Base-by-base conservation (phyloP, 164 flowering plant genomes). In the Litsea cubeba region DNA sequence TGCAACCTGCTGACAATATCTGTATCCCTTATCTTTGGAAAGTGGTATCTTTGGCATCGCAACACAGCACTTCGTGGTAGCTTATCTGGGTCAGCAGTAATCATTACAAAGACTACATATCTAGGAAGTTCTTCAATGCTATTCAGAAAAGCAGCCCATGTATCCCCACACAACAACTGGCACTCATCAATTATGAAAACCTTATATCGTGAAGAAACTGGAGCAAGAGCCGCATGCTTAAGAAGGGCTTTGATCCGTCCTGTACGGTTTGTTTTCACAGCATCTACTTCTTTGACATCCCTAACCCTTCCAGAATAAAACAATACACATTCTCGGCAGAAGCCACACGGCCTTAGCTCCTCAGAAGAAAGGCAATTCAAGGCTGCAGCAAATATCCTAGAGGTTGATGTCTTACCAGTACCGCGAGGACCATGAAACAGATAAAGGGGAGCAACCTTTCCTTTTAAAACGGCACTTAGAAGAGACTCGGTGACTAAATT, bases 391-490 rank as follows among this genome's bases (percentile, higher is more conserved):
- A 95, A 93, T 40, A 95, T 85, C 81, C 89, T 84, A 7, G 99
- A 76, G 2, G 91, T 85, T 50, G 94, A 90, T 26, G 97, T 93
- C 78, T 93, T 95, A 3, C 99, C 99, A 1, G 99, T 91, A 49
- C 99, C 99, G 51, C 89, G 97, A 20, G 98, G 95, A 64, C 98
- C 99, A 80, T 93, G 87, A 64, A 95, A 95, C 22, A 95, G 86
- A 82, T 93, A 95, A 10, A 93, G 75, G 2, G 92, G 80, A 20
- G 86, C 62, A 51, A 88, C 76, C 81, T 81, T 87, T 50, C 85
- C 83, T 78, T 71, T 87, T 8, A 80, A 82, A 18, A 93, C 80
- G 18, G 93, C 90, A 79, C 81, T 83, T 68, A 84, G 67, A 46
- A 95, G 90, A 70, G 97, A 88, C 65, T 81, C 82, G 12, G 86